Conservation (phyloP, 345 rosid genomes). For the Angophora floribunda region DNA sequence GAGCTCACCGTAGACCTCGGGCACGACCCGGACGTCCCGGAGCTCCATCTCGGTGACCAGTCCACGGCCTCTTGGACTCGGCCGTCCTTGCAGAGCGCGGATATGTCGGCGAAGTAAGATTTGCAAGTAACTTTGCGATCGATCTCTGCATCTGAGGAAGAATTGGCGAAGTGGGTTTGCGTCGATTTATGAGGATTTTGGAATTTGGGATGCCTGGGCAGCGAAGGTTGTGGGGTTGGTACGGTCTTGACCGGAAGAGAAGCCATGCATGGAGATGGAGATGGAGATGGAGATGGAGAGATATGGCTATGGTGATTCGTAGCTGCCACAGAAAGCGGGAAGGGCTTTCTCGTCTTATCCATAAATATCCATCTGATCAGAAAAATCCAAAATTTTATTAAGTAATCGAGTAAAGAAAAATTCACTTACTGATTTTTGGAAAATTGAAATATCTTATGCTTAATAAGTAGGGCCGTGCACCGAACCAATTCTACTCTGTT, state of each 20-base stretch:
- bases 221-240: conserved; percentile 1
- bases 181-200: not conserved
- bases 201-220: not conserved
- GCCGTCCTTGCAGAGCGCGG: conserved; percentile 49
- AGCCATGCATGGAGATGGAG: conserved; percentile 15
- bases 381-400: not conserved
- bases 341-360: not conserved
- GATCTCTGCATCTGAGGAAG: not conserved
- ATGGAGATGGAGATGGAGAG: not conserved
- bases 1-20: conserved; percentile 58
- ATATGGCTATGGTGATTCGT: not conserved
- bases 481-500: too few species aligned
- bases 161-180: not conserved
- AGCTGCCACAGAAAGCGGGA: not conserved
- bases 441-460: not conserved
- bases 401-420: not conserved
- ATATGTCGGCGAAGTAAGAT: conserved; percentile 25
- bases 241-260: conserved; percentile 5
- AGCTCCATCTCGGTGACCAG: conserved; percentile 46
- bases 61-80: conserved; percentile 44
- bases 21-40: conserved; percentile 23
- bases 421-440: not conserved
- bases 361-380: not conserved
- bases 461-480: not conserved
- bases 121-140: not conserved